A percentile compares a stretch with the other conserved stretches of the same genome.
phyloP scores from a whole-genome alignment of 2,329 filamentous ascomycete genomes.

The Aureobasidium vineae region DNA sequence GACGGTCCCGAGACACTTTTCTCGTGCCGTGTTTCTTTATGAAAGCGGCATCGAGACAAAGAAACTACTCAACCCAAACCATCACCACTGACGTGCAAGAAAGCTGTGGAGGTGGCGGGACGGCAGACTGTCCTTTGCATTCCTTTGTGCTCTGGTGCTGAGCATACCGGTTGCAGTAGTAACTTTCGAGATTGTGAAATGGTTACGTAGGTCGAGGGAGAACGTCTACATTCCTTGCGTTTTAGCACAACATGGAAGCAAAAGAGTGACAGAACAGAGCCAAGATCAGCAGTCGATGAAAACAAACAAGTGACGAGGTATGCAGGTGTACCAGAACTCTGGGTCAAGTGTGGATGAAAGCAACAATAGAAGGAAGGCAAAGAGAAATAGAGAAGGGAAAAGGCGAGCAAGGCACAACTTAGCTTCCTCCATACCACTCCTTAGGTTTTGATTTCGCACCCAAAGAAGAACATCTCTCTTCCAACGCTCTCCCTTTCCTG shows the following conservation, averaged over 20 bases:
- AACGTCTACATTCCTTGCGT: not conserved
- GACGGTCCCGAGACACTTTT: not conserved
- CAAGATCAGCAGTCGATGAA: conserved; percentile 9
- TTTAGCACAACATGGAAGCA: not conserved
- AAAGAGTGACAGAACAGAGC: not conserved
- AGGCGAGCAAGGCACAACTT: not conserved
- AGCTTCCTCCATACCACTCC: conserved; percentile 13
- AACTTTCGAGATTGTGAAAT: not conserved
- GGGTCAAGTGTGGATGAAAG: not conserved
- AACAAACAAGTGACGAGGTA: conserved; percentile 21
- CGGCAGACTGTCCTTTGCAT: not conserved
- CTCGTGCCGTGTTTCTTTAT: not conserved
- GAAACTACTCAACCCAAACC: not conserved
- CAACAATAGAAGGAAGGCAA: not conserved
- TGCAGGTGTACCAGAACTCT: not conserved
- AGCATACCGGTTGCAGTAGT: conserved; percentile 16
- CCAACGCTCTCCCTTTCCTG: not conserved
- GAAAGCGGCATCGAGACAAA: conserved; percentile 13
- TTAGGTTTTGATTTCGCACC: not conserved
- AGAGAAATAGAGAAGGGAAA: conserved; percentile 17
- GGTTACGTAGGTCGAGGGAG: not conserved
- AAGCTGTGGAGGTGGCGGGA: not conserved
- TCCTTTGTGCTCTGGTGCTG: conserved; percentile 16
- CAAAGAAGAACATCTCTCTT: not conserved
- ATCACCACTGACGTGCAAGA: conserved; percentile 6